Conservation (phyloP, 257 asterid species). For the Eucommia ulmoides region DNA sequence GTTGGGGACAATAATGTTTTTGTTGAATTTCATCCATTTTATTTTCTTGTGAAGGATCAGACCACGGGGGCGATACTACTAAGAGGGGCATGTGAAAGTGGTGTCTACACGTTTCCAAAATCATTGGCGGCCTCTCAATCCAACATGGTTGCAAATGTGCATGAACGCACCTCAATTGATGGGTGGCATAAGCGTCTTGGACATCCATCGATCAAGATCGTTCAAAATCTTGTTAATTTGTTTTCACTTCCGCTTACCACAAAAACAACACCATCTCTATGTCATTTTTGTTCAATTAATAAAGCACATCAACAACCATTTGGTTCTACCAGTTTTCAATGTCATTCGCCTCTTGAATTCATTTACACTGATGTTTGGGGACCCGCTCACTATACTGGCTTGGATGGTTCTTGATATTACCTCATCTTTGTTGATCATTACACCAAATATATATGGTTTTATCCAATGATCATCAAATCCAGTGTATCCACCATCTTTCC, state of each 20-base stretch:
- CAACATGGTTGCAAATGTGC: background rate
- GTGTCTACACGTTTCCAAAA: background rate
- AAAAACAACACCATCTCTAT: background rate
- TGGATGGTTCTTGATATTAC: background rate
- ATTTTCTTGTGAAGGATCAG: background rate
- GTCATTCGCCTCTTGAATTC: background rate
- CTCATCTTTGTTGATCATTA: background rate
- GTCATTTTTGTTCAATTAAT: background rate
- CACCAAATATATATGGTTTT: background rate
- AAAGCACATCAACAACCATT: slow-evolving; percentile 1
- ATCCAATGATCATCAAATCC: background rate
- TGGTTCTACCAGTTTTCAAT: background rate
- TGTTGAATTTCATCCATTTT: background rate
- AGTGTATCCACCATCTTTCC: background rate
- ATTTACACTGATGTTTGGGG: background rate
- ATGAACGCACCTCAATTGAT: background rate
- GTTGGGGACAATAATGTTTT: background rate
- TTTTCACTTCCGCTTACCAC: background rate
- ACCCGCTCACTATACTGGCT: background rate
- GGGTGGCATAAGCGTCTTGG: slow-evolving; percentile 2
- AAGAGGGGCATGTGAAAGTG: background rate
- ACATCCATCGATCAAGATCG: background rate
- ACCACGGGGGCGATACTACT: background rate
- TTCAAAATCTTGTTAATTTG: background rate
- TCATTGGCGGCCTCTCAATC: background rate